phyloP scores from a whole-genome alignment of 2,329 filamentous ascomycete genomes.

The Hypoxylon sp. region DNA sequence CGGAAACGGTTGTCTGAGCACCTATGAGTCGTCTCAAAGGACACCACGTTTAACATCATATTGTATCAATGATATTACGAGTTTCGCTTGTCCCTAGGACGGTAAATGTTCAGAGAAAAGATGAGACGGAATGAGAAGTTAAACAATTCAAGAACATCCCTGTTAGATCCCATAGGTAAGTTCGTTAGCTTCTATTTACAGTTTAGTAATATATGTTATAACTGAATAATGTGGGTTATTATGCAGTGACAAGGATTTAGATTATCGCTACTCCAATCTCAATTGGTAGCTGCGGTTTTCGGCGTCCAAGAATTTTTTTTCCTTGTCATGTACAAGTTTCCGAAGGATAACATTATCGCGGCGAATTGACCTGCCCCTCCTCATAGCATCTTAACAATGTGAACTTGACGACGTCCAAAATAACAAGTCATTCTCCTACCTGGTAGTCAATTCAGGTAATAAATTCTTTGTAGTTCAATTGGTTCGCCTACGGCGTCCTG shows the following conservation, averaged over 20 bases:
- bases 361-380: conserved; percentile 40
- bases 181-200: background rate
- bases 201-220: background rate
- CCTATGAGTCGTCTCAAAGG: background rate
- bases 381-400: conserved; percentile 39
- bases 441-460: conserved; percentile 42
- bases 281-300: conserved; percentile 40
- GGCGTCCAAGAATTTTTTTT: conserved; percentile 38
- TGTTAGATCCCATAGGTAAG: background rate
- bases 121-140: background rate
- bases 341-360: conserved; percentile 31
- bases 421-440: conserved; percentile 18
- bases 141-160: background rate
- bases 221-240: conserved; percentile 12
- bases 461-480: conserved; percentile 33
- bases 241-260: conserved; percentile 31
- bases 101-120: background rate
- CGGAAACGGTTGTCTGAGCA: conserved; percentile 19
- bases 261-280: conserved; percentile 18
- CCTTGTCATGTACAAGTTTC: conserved; percentile 27
- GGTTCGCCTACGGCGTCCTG: conserved; percentile 16
- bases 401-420: conserved; percentile 32
- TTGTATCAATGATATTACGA: background rate
- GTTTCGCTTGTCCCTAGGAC: background rate
- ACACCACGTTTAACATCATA: background rate